These are phyloP conservation scores for Monosporascus sp. DNA, from an alignment of 2,329 filamentous ascomycete species.

Conservation along the genomic window DNA sequence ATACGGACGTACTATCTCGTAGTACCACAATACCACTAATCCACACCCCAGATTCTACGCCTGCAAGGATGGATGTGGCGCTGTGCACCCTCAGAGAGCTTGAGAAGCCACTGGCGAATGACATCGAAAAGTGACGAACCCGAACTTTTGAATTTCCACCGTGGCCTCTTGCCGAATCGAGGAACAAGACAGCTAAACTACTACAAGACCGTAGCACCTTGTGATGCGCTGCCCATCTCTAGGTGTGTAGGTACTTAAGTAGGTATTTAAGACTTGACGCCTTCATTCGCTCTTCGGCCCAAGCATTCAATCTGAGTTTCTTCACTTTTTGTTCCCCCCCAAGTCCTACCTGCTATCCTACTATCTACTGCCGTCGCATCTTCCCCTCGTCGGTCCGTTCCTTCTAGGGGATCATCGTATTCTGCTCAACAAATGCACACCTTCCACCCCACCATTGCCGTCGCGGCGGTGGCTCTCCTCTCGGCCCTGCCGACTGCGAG, in stretches of 20 bases:
- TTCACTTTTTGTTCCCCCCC: too few relatives aligned
- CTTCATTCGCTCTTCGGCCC: too few relatives aligned
- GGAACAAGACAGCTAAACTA: constrained; percentile 21
- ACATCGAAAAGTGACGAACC: constrained; percentile 2
- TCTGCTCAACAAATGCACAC: constrained; percentile 41
- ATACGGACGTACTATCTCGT: background rate
- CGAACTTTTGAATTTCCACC: constrained; percentile 30
- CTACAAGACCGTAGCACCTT: background rate
- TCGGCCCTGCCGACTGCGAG: constrained; percentile 60
- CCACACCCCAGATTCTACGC: too few relatives aligned
- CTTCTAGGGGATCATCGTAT: background rate
- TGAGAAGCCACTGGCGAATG: constrained; percentile 5
- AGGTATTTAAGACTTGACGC: too few relatives aligned
- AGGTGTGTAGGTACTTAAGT: too few relatives aligned
- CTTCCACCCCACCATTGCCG: constrained; percentile 44
- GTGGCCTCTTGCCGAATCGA: constrained; percentile 36
- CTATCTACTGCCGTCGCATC: too few relatives aligned
- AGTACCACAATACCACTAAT: background rate
- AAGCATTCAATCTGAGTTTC: too few relatives aligned
- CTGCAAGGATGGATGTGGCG: too few relatives aligned
- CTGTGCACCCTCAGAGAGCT: too few relatives aligned
- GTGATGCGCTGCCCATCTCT: too few relatives aligned
- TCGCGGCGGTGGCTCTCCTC: constrained; percentile 58
- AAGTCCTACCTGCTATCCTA: too few relatives aligned
- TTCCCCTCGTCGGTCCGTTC: too few relatives aligned